Percentiles rank a stretch among this genome's conserved stretches.
These are phyloP conservation scores for Schrenkiella parvula DNA, from an alignment of 345 rosid species.

Conservation along the genomic window DNA sequence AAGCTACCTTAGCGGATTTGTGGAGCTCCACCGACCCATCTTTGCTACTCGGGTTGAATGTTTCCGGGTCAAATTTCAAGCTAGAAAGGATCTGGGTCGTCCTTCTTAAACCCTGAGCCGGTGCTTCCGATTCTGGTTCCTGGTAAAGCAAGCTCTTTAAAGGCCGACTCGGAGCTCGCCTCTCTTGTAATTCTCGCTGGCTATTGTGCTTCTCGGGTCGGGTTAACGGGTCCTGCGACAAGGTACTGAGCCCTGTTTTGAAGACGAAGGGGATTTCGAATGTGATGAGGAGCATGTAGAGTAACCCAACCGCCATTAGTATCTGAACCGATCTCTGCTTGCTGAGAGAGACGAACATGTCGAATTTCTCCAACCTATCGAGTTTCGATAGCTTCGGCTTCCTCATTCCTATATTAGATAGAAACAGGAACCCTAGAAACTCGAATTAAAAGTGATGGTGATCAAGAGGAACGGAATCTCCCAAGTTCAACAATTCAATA, in stretches of 20 bases:
- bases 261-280: conserved; percentile 68
- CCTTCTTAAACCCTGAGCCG: conserved; percentile 4
- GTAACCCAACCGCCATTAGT: conserved; percentile 44
- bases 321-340: conserved; percentile 64
- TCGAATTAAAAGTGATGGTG: not conserved
- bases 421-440: conserved; percentile 1
- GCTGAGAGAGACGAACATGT: conserved; percentile 37
- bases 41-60: conserved; percentile 40
- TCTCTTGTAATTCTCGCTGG: conserved; percentile 43
- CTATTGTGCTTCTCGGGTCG: conserved; percentile 44
- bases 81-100: conserved; percentile 39
- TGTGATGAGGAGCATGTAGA: conserved; percentile 55
- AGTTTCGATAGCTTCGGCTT: conserved; percentile 30
- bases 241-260: conserved; percentile 36
- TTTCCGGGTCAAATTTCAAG: conserved; percentile 47
- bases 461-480: conserved; percentile 10
- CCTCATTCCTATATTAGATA: conserved; percentile 16
- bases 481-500: conserved; percentile 1
- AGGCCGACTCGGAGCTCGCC: conserved; percentile 60
- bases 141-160: conserved; percentile 37
- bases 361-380: conserved; percentile 38
- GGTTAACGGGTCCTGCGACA: conserved; percentile 47
- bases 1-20: conserved; percentile 59
- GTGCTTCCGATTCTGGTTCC: conserved; percentile 31
- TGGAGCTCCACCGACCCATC: conserved; percentile 56